These are phyloP conservation scores for Rhizopogon vulgaris DNA, from an alignment of 768 basidiomycete species.

Conservation along the genomic window DNA sequence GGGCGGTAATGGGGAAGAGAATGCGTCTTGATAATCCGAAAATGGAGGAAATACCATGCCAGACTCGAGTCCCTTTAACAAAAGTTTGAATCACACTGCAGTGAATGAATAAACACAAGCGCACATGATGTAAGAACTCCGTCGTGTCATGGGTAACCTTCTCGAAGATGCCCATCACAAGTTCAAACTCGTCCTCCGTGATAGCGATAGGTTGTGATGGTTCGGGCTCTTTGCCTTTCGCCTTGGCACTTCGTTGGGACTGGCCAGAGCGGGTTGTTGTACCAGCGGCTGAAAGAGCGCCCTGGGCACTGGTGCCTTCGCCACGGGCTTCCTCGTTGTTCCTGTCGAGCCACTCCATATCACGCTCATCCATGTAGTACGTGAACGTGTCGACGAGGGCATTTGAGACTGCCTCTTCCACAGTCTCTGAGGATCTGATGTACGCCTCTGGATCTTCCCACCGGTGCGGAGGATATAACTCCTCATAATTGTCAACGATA, in stretches of 20 bases:
- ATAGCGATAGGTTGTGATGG: constrained; percentile 57
- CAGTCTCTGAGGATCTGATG: constrained; percentile 77
- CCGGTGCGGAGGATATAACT: constrained; percentile 59
- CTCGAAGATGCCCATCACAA: constrained; percentile 93
- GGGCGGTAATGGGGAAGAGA: constrained; percentile 52
- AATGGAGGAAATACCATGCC: constrained; percentile 70
- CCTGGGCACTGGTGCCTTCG: constrained; percentile 78
- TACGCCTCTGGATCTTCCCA: constrained; percentile 80
- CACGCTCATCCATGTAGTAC: constrained; percentile 95
- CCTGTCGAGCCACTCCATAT: constrained; percentile 90
- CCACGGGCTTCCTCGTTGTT: constrained; percentile 84
- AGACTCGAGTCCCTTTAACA: constrained; percentile 51
- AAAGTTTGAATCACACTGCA: not conserved
- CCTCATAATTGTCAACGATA: constrained; percentile 68
- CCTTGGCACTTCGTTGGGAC: constrained; percentile 57
- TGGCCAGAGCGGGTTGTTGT: constrained; percentile 51
- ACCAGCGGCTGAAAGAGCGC: constrained; percentile 48
- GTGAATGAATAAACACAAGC: constrained; percentile 18
- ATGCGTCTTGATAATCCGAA: constrained; percentile 64
- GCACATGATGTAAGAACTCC: constrained; percentile 83
- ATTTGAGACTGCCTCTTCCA: constrained; percentile 64
- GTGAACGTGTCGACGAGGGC: constrained; percentile 71
- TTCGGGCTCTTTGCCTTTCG: constrained; percentile 82
- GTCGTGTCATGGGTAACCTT: constrained; percentile 84
- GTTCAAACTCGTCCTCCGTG: constrained; percentile 89